phyloP scores from a whole-genome alignment of 2,329 filamentous ascomycete genomes.

The Nannizzia gypsea region DNA sequence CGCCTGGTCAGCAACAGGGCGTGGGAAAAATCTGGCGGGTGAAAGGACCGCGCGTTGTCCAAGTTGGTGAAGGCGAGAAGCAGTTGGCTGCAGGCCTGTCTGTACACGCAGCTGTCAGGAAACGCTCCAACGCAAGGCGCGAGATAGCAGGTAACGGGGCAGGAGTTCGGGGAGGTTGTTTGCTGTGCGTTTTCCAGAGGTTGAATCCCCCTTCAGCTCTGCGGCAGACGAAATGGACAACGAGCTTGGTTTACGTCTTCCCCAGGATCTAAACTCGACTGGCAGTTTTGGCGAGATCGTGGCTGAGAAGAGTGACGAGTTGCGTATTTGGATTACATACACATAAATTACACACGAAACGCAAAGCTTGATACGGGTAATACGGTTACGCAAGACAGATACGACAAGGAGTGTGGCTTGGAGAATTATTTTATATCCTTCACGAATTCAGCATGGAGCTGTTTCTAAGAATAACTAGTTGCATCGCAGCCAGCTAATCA shows the following conservation, averaged over 20 bases:
- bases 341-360: background rate
- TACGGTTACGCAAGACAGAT: background rate
- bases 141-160: background rate
- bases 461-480: constrained; percentile 1
- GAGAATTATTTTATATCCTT: background rate
- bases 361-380: background rate
- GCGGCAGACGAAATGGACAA: background rate
- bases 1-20: background rate
- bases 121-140: background rate
- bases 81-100: background rate
- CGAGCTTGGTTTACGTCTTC: background rate
- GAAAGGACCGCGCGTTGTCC: background rate
- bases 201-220: background rate
- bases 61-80: too few species aligned
- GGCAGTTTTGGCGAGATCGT: background rate
- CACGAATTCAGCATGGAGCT: background rate
- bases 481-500: background rate
- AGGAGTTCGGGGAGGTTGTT: background rate
- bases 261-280: background rate
- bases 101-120: background rate
- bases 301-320: constrained; percentile 1
- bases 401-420: background rate
- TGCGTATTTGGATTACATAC: background rate
- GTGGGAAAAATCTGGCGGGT: background rate
- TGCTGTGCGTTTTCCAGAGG: background rate